These are phyloP conservation scores for Scheffersomyces lignicola DNA, from an alignment of 1,139 yeast genomes.

Conservation along the genomic window DNA sequence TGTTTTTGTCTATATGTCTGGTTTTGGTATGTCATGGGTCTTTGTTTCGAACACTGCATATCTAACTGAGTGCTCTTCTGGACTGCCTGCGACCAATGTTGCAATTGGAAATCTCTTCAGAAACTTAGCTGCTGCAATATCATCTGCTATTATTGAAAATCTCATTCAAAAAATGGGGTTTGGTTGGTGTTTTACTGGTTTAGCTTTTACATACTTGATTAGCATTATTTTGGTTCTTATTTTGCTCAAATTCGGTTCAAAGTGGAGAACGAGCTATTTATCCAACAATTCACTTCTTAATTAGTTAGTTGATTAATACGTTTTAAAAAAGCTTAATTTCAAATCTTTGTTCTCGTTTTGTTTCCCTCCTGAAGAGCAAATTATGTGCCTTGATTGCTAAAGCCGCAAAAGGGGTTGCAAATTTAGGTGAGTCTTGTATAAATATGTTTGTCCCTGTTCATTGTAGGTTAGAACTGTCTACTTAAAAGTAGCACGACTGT, in stretches of 20 bases:
- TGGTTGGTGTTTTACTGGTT: conserved; percentile 62
- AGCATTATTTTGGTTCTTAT: conserved; percentile 27
- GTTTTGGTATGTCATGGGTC: conserved; percentile 62
- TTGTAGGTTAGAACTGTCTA: too few species aligned
- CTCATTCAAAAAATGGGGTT: conserved; percentile 46
- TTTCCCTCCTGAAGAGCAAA: too few species aligned
- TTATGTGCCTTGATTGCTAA: too few species aligned
- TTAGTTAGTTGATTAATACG: too few species aligned
- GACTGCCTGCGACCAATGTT: conserved; percentile 55
- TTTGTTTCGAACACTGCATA: conserved; percentile 59
- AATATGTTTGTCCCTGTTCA: too few species aligned
- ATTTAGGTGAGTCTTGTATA: too few species aligned
- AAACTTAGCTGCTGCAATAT: conserved; percentile 56
- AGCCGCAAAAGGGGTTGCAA: too few species aligned
- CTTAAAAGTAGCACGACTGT: too few species aligned
- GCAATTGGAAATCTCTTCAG: conserved; percentile 58
- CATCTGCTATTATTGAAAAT: conserved; percentile 47
- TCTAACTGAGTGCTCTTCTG: conserved; percentile 52
- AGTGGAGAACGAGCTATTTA: conserved; percentile 24
- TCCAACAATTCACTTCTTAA: too few species aligned
- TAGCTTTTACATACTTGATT: conserved; percentile 43
- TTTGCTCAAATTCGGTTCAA: conserved; percentile 25
- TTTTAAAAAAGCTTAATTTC: conserved; percentile 9
- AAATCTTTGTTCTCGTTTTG: neutral
- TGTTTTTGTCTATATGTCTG: conserved; percentile 45